These are phyloP conservation scores for Malassezia dermatis DNA, from an alignment of 1,284 basidiomycete species.

Conservation along the genomic window DNA sequence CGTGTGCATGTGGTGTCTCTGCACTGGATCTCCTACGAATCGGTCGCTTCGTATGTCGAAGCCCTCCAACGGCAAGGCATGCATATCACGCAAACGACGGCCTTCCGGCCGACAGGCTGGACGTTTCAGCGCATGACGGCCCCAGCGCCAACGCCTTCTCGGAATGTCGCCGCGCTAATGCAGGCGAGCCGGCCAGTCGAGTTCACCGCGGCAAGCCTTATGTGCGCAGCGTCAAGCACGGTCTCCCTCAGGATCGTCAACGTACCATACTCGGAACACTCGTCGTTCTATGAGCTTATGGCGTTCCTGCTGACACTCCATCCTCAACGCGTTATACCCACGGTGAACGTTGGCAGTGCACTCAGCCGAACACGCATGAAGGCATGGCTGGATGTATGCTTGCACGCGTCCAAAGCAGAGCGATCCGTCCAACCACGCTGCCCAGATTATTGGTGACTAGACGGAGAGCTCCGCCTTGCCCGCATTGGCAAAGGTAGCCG, in stretches of 20 bases:
- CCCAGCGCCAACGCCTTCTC: slow-evolving; percentile 53
- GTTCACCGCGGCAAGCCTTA: slow-evolving; percentile 62
- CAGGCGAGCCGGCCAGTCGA: slow-evolving; percentile 51
- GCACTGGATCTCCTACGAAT: slow-evolving; percentile 65
- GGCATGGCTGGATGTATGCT: slow-evolving; percentile 40
- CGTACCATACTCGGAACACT: slow-evolving; percentile 92
- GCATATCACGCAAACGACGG: slow-evolving; percentile 64
- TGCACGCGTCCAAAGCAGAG: slow-evolving; percentile 23
- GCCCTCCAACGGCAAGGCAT: slow-evolving; percentile 61
- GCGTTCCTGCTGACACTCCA: slow-evolving; percentile 2
- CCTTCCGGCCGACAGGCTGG: slow-evolving; percentile 89
- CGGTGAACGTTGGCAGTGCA: slow-evolving; percentile 69
- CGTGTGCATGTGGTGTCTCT: slow-evolving; percentile 79
- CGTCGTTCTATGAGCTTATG: slow-evolving; percentile 46
- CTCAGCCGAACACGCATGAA: slow-evolving; percentile 49
- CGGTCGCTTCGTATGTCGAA: slow-evolving; percentile 59
- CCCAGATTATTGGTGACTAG: slow-evolving; percentile 27
- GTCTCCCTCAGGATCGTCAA: slow-evolving; percentile 61
- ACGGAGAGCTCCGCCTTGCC: slow-evolving; percentile 53
- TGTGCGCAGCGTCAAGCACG: slow-evolving; percentile 63
- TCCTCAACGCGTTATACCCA: slow-evolving; percentile 10
- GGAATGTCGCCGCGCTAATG: not conserved
- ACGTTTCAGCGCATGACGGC: slow-evolving; percentile 60
- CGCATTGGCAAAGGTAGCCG: slow-evolving; percentile 58
- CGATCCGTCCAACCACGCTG: slow-evolving; percentile 18